A percentile compares a stretch with the other conserved stretches of the same genome.
Conservation (phyloP, 176 grass and related monocot genomes). For the Bonia amplexicaulis region DNA sequence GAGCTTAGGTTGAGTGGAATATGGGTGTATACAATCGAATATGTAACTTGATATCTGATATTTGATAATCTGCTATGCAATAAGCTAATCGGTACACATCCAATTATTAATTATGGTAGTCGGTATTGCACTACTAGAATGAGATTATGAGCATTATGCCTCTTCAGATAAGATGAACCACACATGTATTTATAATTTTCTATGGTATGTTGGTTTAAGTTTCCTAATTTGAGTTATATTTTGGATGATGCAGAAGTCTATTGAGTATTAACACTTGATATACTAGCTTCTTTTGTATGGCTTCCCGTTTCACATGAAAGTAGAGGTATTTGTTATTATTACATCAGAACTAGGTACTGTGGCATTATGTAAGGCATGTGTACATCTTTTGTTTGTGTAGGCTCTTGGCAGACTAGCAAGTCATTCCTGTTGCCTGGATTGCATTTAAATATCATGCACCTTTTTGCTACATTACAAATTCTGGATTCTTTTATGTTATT, state of each 20-base stretch:
- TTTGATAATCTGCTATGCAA: neutral
- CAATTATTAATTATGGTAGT: neutral
- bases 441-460: neutral
- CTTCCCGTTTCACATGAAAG: neutral
- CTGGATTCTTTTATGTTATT: neutral
- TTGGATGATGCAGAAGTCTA: neutral
- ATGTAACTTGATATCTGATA: neutral
- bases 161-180: neutral
- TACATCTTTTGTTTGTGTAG: neutral
- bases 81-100: neutral
- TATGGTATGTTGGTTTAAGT: neutral
- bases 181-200: neutral
- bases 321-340: neutral
- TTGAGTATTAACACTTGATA: neutral
- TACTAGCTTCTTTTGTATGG: conserved; percentile 5
- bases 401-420: neutral
- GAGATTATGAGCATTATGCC: neutral
- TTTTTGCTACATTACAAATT: neutral
- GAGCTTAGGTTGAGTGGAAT: neutral
- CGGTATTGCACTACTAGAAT: neutral
- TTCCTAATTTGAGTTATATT: neutral
- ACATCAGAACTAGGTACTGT: neutral
- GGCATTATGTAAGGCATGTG: neutral
- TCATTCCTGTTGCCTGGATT: neutral
- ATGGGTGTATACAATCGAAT: neutral